Percentiles rank a stretch among this genome's conserved stretches.
These are phyloP conservation scores for Sporisorium exsertum DNA, from an alignment of 1,284 basidiomycete genomes.

Conservation along the genomic window DNA sequence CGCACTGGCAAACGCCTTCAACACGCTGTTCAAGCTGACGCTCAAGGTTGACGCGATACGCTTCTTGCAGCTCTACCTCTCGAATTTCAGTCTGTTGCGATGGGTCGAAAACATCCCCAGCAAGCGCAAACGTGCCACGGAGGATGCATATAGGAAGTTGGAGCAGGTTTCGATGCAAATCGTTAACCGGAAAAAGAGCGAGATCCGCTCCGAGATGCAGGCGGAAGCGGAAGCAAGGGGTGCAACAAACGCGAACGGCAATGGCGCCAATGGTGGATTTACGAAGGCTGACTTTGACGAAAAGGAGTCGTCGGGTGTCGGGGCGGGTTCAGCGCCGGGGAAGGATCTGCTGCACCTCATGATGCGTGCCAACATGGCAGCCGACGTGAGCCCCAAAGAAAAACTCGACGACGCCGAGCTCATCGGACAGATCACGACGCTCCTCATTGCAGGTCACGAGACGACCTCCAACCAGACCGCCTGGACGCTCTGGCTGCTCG, in stretches of 20 bases:
- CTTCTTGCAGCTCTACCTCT: constrained; percentile 53
- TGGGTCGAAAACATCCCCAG: constrained; percentile 62
- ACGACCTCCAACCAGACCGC: constrained; percentile 61
- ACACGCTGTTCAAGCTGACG: constrained; percentile 42
- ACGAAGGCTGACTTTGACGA: constrained; percentile 58
- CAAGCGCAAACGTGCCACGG: constrained; percentile 42
- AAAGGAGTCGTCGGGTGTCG: constrained; percentile 11
- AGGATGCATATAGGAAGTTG: constrained; percentile 35
- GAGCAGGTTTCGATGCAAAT: constrained; percentile 50
- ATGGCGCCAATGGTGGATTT: constrained; percentile 16
- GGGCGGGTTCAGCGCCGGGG: constrained; percentile 11
- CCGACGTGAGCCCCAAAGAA: constrained; percentile 47
- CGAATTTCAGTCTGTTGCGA: constrained; percentile 44
- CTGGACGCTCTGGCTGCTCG: constrained; percentile 61
- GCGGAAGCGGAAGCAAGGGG: constrained; percentile 24
- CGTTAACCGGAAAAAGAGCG: constrained; percentile 47
- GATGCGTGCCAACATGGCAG: constrained; percentile 64
- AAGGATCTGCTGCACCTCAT: constrained; percentile 64
- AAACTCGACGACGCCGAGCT: constrained; percentile 60
- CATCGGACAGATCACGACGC: constrained; percentile 61
- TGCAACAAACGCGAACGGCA: background rate
- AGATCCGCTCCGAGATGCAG: constrained; percentile 55
- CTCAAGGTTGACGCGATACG: constrained; percentile 34
- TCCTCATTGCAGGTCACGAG: constrained; percentile 67
- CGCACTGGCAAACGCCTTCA: constrained; percentile 43